phyloP scores from a whole-genome alignment of 1,284 basidiomycete genomes.

The Grifola frondosa region DNA sequence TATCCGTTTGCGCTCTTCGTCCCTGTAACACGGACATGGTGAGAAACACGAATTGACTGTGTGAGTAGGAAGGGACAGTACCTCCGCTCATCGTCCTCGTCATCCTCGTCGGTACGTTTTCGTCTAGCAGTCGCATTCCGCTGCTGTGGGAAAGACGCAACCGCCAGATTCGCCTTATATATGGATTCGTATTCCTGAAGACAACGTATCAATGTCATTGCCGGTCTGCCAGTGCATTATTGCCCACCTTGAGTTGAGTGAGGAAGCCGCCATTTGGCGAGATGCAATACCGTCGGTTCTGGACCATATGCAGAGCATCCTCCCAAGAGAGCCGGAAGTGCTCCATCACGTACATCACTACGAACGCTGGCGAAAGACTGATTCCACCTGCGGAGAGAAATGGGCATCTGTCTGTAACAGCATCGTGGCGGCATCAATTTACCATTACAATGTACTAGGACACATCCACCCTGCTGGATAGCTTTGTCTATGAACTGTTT shows the following conservation, averaged over 20 bases:
- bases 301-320: constrained; percentile 80
- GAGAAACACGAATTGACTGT: neutral
- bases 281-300: constrained; percentile 89
- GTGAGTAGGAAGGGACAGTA: constrained; percentile 18
- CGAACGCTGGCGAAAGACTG: constrained; percentile 83
- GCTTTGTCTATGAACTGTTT: constrained; percentile 80
- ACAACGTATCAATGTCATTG: neutral
- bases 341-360: constrained; percentile 92
- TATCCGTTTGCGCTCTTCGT: constrained; percentile 29
- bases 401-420: neutral
- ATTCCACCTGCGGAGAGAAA: constrained; percentile 67
- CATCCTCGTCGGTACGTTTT: constrained; percentile 64
- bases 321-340: constrained; percentile 80
- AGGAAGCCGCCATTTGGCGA: constrained; percentile 86
- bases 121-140: constrained; percentile 50
- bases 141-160: constrained; percentile 51
- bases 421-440: constrained; percentile 28
- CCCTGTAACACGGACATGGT: constrained; percentile 10
- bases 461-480: constrained; percentile 65
- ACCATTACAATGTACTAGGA: constrained; percentile 93
- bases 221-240: neutral
- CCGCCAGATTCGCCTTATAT: constrained; percentile 71
- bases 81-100: constrained; percentile 60
- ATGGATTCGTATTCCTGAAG: constrained; percentile 86
- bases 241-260: constrained; percentile 80